Percentiles rank a stretch among this genome's conserved stretches.
These are phyloP conservation scores for Globisporangium orthogonon DNA, from an alignment of 352 stramenopile genomes.

Conservation along the genomic window DNA sequence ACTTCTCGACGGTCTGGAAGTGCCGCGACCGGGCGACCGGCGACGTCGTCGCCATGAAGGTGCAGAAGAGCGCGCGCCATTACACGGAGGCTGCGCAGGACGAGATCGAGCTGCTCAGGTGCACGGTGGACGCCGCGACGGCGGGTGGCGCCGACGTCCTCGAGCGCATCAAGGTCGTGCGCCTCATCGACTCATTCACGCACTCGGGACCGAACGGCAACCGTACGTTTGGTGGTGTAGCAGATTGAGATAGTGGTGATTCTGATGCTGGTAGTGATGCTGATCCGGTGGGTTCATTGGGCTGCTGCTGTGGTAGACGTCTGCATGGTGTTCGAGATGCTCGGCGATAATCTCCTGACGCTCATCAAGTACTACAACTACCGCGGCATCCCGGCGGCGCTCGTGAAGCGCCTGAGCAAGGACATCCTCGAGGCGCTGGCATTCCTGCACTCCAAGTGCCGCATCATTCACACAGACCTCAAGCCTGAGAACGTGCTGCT, in stretches of 20 bases:
- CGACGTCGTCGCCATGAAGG: conserved; percentile 93
- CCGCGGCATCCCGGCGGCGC: conserved; percentile 91
- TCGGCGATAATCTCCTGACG: conserved; percentile 97
- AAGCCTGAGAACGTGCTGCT: conserved; percentile 99
- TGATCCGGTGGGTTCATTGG: too few relatives aligned
- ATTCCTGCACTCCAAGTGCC: conserved; percentile 96
- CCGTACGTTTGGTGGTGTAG: conserved; percentile 35
- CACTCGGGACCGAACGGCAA: conserved; percentile 94
- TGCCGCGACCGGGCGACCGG: conserved; percentile 85
- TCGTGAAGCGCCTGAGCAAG: conserved; percentile 93
- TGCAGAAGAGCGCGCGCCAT: conserved; percentile 97
- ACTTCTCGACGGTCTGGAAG: conserved; percentile 99
- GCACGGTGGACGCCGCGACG: conserved; percentile 62
- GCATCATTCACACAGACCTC: conserved; percentile 99
- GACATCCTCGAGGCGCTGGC: conserved; percentile 96
- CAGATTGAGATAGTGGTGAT: not conserved
- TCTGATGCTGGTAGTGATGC: not conserved
- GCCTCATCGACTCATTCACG: conserved; percentile 94
- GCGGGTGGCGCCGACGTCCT: conserved; percentile 2
- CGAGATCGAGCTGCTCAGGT: conserved; percentile 97
- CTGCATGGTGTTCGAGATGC: conserved; percentile 99
- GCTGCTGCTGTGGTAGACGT: conserved; percentile 44
- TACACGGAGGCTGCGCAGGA: conserved; percentile 98
- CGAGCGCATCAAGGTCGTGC: conserved; percentile 46
- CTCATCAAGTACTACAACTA: conserved; percentile 99